Conservation (phyloP, 2,329 filamentous ascomycete genomes). For the Alternaria viburni region DNA sequence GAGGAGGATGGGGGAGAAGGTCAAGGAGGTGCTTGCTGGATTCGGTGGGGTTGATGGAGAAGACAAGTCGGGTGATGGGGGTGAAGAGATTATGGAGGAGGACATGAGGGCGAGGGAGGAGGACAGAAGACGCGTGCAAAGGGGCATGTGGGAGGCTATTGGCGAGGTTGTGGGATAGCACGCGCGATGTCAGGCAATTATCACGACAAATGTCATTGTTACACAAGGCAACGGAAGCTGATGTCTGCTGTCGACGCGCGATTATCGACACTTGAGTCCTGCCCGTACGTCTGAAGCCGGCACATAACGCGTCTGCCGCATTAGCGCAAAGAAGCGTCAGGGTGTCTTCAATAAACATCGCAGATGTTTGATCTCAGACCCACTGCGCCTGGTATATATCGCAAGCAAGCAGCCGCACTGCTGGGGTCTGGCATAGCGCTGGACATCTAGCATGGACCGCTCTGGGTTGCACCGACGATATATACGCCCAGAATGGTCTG, state of each 20-base stretch:
- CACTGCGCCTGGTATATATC: not conserved
- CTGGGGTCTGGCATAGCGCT: not conserved
- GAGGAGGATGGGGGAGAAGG: slow-evolving; percentile 71
- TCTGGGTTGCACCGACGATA: fast-evolving
- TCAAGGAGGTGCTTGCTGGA: slow-evolving; percentile 74
- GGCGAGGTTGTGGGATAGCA: slow-evolving; percentile 40
- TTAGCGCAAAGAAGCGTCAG: not conserved
- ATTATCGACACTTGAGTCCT: not conserved
- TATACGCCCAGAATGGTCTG: fast-evolving
- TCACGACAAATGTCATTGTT: not conserved
- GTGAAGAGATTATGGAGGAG: slow-evolving; percentile 21
- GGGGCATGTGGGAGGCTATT: slow-evolving; percentile 45
- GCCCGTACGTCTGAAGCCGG: not conserved
- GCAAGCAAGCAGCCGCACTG: not conserved
- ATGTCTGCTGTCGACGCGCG: not conserved
- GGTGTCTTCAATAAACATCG: not conserved
- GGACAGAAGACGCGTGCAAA: slow-evolving; percentile 34
- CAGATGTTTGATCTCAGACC: not conserved
- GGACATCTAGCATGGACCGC: not conserved
- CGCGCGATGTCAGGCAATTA: not conserved
- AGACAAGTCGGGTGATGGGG: slow-evolving; percentile 4
- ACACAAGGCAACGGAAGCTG: not conserved
- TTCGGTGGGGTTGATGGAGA: slow-evolving; percentile 53
- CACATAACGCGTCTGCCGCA: no score
- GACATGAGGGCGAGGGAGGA: slow-evolving; percentile 16